Conservation (phyloP, 1,284 basidiomycete genomes). For the Irpex sp. region DNA sequence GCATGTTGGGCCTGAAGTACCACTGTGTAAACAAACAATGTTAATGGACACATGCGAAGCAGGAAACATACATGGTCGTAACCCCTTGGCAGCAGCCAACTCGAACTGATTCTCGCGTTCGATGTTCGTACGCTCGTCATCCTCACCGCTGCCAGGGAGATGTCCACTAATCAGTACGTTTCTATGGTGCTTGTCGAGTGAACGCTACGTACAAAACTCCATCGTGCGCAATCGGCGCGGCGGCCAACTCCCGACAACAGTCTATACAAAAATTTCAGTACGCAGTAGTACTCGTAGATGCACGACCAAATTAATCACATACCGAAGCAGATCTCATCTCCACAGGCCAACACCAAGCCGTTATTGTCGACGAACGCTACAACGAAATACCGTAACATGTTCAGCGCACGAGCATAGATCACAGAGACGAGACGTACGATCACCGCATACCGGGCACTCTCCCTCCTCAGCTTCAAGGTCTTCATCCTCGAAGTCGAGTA, state of each 20-base stretch:
- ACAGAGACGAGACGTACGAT: conserved; percentile 6
- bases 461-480: conserved; percentile 33
- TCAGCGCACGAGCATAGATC: conserved; percentile 10
- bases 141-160: conserved; percentile 40
- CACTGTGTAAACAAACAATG: not conserved
- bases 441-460: conserved; percentile 48
- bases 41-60: too few species aligned
- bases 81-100: conserved; percentile 48
- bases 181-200: not conserved
- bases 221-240: conserved; percentile 47
- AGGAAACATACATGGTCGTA: conserved; percentile 47
- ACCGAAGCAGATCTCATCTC: conserved; percentile 63
- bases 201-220: conserved; percentile 48
- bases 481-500: conserved; percentile 40
- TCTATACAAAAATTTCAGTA: conserved; percentile 30
- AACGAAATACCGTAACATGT: not conserved
- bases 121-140: conserved; percentile 50
- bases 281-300: not conserved
- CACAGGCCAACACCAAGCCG: conserved; percentile 51
- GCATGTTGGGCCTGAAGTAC: conserved; percentile 47
- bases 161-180: not conserved
- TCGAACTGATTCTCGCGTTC: conserved; percentile 53
- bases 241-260: conserved; percentile 47
- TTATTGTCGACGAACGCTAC: conserved; percentile 45
- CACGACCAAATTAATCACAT: conserved; percentile 11